Base-by-base conservation (phyloP, 768 basidiomycete genomes). In the Suillus cothurnatus region DNA sequence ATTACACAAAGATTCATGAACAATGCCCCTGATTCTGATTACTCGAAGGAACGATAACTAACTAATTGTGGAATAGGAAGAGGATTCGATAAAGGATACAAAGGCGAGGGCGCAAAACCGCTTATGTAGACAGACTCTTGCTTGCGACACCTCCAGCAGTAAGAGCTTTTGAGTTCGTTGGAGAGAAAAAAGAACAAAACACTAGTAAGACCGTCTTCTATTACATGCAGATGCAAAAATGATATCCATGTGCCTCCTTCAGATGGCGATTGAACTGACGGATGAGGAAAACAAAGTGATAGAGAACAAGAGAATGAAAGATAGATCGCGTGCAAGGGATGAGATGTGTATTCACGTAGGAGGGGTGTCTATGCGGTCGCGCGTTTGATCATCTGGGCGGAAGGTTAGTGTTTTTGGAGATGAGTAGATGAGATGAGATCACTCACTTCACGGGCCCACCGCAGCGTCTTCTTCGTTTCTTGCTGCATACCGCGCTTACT, bases 391-490 rank as follows among this genome's bases (percentile, higher is more conserved):
- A 90, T 89, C 92, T 94, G 61, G 66, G 26, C 45, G 39, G 12
- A 34, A n/a, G 17, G 61, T 66, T 49, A 43, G 15, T 14, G 32
- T 43, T 12, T 62, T 50, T 66, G 47, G 7, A 5, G 2, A 32
- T 14, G 1, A 45, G n/a, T 6, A n/a, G 3, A 14, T 12, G 7
- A 39, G 8, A 28, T 38, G 8, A 43, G 41, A 8, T 5, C 38
- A 75, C 86, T 61, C 69, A 95, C 95, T 86, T 97, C 95, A 61
- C 92, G 87, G 23, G 95, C 94, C 94, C 95, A 97, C 67, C 93
- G 91, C 80, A 94, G 82, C 4, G 92, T 94, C 83, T 89, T 92
- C 86, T 91, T 95, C 43, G 90, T 91, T 69, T 95, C 93, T 49
- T 82, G 77, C 8, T 87, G 84, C 81, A 90, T 87, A 28, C 93